Evolutionary conservation across 768 basidiomycete species (phyloP), one percentile per base, ranked within the genome.

Genomic region (Kwoniella shandongensis): DNA sequence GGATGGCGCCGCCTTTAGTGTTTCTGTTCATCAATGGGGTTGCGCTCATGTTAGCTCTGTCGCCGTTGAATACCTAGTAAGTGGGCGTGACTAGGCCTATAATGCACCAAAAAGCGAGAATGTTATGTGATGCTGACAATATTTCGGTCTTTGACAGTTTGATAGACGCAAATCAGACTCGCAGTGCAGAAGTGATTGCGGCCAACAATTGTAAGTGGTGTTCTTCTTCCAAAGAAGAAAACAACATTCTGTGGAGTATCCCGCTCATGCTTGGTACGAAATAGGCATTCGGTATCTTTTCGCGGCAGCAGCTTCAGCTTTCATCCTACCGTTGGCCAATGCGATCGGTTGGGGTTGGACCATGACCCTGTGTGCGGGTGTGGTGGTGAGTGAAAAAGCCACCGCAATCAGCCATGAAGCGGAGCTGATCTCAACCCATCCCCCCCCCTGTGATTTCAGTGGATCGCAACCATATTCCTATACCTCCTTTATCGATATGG

Each of bases 341-440:
- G 61, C 66, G 0, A 75, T 79, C 27, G 77, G 76, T 26, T 74
- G 76, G 49, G 78, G 77, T 15, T 66, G 61, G 62, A 75, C 77
- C 8, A 69, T 74, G 63, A 76, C 76, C 6, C 53, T 76, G 23
- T 61, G 73, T 3, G 69, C 70, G 0, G 49, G 54, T 22, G 25
- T 76, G 2, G 53, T 51, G n/a, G 68, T 73, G 30, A 53, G 70
- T 58, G 29, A n/a, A n/a, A n/a, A n/a, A n/a, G n/a, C n/a, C 56
- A 45, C 26, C 4, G 25, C 36, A 22, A 23, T n/a, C n/a, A n/a
- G n/a, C n/a, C 13, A n/a, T n/a, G n/a, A n/a, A n/a, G n/a, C n/a
- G n/a, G n/a, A n/a, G n/a, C 30, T 39, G 8, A 15, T n/a, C n/a
- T n/a, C n/a, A n/a, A n/a, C n/a, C n/a, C n/a, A n/a, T n/a, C n/a